Evolutionary conservation across 73 alveolate species (phyloP), one percentile per base, ranked within the genome.

Genomic region (Tetrahymena malaccensis): DNA sequence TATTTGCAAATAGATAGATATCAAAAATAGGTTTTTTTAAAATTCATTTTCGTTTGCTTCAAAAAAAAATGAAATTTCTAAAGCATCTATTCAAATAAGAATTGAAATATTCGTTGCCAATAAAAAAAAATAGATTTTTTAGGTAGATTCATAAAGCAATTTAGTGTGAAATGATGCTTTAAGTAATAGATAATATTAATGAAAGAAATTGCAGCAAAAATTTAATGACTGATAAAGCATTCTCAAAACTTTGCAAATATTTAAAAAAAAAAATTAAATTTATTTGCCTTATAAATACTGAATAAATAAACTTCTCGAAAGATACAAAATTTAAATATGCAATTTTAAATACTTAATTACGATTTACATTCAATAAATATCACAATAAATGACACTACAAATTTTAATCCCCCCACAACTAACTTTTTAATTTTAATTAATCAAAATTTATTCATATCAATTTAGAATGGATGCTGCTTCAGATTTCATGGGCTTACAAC

Each of bases 391-490:
- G 83, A 50, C 31, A 10, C 25, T 50, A 50, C 13, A 13, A 50
- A 50, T 50, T 50, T 50, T 5, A 50, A 50, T 50, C 27, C 27
- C 58, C 83, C 25, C 83, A 7, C 83, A 50, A 50, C 83, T 5
- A 50, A 50, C 6, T 50, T 19, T 13, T 50, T 10, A 50, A 50
- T 31, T 19, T 19, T 50, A 50, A 0, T 50, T 50, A 50, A 50
- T 50, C 83, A 21, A 50, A 19, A 4, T 50, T 50, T 50, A 19
- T 50, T 50, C 22, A 50, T 50, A 50, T 50, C 27, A 50, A 50
- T 50, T 50, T 70, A 70, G 97, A 93, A 93, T 96, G 56, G 99
- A 98, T 96, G 98, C 98, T 94, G 98, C 99, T 34, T 96, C 98
- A 43, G 96, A 96, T 57, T 98, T 98, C 96, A 96, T 94, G 95